phyloP scores from a whole-genome alignment of 352 stramenopile species.

The Pythium utonaiense region DNA sequence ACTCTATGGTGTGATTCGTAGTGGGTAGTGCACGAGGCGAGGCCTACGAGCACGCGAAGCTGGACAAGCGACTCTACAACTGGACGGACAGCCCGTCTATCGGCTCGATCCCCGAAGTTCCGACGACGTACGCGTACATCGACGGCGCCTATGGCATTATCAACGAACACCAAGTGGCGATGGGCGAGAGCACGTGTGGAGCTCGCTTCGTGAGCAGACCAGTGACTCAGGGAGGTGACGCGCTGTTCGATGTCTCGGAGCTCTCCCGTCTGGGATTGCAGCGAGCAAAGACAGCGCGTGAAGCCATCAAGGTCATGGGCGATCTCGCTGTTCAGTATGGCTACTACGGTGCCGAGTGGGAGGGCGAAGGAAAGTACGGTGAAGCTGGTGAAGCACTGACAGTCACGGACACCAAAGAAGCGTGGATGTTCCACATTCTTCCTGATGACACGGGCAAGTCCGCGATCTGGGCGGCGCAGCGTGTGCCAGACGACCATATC shows the following conservation, averaged over 20 bases:
- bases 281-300: conserved; percentile 68
- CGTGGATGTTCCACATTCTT: conserved; percentile 95
- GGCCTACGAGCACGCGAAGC: conserved; percentile 52
- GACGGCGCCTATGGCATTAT: conserved; percentile 75
- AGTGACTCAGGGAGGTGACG: conserved; percentile 57
- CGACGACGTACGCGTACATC: conserved; percentile 68
- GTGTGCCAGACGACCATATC: conserved; percentile 83
- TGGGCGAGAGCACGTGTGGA: conserved; percentile 77
- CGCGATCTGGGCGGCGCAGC: conserved; percentile 92
- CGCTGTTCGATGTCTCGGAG: conserved; percentile 82
- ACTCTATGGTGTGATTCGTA: conserved; percentile 12
- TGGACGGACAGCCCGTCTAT: conserved; percentile 47
- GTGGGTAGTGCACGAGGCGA: conserved; percentile 49
- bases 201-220: conserved; percentile 57
- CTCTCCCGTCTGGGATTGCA: conserved; percentile 88
- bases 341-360: conserved; percentile 90
- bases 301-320: conserved; percentile 89
- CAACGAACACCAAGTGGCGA: conserved; percentile 74
- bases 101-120: conserved; percentile 57
- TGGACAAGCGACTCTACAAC: conserved; percentile 67
- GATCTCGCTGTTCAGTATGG: conserved; percentile 90
- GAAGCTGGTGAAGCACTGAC: conserved; percentile 89
- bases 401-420: conserved; percentile 86
- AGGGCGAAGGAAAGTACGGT: conserved; percentile 46
- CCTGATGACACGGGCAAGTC: conserved; percentile 89